These are phyloP conservation scores for Rauvolfia tetraphylla DNA, from an alignment of 257 asterid species.

Conservation along the genomic window DNA sequence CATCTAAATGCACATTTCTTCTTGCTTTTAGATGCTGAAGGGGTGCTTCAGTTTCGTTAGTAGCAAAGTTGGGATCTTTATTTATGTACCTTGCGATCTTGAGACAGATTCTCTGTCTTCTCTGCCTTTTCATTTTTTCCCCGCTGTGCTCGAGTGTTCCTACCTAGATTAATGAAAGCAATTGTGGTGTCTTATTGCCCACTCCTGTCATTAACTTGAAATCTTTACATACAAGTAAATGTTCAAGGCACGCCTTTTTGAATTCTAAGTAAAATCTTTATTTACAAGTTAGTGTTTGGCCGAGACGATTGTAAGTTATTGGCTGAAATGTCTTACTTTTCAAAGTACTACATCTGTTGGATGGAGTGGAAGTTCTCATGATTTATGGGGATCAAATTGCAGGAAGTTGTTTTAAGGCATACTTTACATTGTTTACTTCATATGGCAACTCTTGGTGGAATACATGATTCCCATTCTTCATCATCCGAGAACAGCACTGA, in stretches of 20 bases:
- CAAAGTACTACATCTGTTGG: neutral
- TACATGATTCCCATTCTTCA: slow-evolving; percentile 32
- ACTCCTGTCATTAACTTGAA: neutral
- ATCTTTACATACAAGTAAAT: neutral
- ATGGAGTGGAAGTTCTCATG: neutral
- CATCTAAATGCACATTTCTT: neutral
- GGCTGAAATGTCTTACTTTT: neutral
- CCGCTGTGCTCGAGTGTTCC: neutral
- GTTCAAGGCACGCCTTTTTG: neutral
- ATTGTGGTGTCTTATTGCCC: neutral
- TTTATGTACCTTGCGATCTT: neutral
- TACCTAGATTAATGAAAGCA: neutral
- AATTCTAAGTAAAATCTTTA: neutral
- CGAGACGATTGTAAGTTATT: neutral
- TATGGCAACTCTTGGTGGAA: slow-evolving; percentile 69
- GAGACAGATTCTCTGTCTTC: neutral
- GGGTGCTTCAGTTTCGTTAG: neutral
- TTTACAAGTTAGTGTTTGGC: neutral
- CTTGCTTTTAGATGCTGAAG: neutral
- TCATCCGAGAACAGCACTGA: slow-evolving; percentile 33
- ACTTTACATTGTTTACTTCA: slow-evolving; percentile 2
- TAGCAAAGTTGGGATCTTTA: neutral
- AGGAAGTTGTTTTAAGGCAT: neutral
- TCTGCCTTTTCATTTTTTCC: neutral
- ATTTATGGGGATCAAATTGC: neutral